Base-by-base conservation (phyloP, 1,284 basidiomycete species). In the Ceratorhiza oryzae-sativae region DNA sequence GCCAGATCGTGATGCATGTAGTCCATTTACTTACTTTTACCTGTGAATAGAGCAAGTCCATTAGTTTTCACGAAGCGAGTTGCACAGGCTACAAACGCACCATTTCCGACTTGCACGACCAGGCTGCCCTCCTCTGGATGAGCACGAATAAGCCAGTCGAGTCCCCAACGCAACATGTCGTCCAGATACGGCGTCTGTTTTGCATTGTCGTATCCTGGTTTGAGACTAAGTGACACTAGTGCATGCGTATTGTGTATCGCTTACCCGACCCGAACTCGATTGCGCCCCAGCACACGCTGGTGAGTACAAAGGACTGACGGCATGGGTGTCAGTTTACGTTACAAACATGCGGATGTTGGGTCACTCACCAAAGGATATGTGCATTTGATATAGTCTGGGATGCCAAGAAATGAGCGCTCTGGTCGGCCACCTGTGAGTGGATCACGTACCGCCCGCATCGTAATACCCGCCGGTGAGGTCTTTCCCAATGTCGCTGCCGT, bases 121-220 rank as follows among this genome's bases (percentile, higher is more conserved):
- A 97, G 84, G 0, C 89, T 90, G 72, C 87, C 85, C 34, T 89
- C 83, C 18, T 86, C 82, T 0, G 94, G 89, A 80, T 97, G 93
- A 2, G 92, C 94, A 90, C 92, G 94, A 62, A 95, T 91, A 55
- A 97, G 82, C 93, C 94, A 97, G 80, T 95, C 92, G 56, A 94
- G 86, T 32, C 94, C 91, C 92, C 93, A 96, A 72, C 95, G 87
- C 56, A 95, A 80, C 83, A 91, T 93, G 73, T 88, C 86, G 77
- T 97, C 95, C 25, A 97, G 87, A 79, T 97, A 97, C 1, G 88
- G 86, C 0, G 94, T 94, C 80, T 97, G 95, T 68, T 91, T 90
- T 55, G 92, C 87, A 53, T 88, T 76, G 73, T 93, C 91, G 78
- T 94, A 97, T 2, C 91, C 95, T 87, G 74, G 36, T 13, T 18